Percentiles rank a stretch among this genome's conserved stretches.
These are phyloP conservation scores for Cicer yamashitae DNA, from an alignment of 306 rosid species.

Conservation along the genomic window DNA sequence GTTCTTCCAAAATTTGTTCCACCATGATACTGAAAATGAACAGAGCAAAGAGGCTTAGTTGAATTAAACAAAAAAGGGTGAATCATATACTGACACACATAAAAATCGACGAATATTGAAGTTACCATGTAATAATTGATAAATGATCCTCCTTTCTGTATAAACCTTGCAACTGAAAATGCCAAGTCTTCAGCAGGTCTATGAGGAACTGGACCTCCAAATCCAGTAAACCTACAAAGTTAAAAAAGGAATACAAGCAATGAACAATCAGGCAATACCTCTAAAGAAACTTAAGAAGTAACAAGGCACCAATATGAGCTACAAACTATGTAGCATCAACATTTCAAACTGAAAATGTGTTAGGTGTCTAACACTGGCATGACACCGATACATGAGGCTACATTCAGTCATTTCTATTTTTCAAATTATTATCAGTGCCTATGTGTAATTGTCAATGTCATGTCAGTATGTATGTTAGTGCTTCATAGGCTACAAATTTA, in stretches of 20 bases:
- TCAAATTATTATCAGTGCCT: too few relatives aligned
- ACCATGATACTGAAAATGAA: constrained; percentile 79
- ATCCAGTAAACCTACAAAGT: constrained; percentile 79
- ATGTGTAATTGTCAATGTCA: too few relatives aligned
- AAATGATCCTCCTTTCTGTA: constrained; percentile 94
- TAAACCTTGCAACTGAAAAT: constrained; percentile 90
- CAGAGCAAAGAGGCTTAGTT: constrained; percentile 38
- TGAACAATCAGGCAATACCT: constrained; percentile 23
- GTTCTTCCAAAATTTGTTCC: constrained; percentile 99
- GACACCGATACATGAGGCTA: too few relatives aligned
- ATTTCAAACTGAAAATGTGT: too few relatives aligned
- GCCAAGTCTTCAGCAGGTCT: constrained; percentile 96
- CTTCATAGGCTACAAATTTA: not conserved
- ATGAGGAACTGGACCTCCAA: constrained; percentile 93
- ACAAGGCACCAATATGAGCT: constrained; percentile 37
- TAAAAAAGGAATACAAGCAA: constrained; percentile 22
- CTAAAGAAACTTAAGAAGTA: constrained; percentile 11
- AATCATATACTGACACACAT: not conserved
- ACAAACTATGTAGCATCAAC: not conserved
- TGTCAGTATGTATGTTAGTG: too few relatives aligned
- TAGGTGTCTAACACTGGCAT: too few relatives aligned
- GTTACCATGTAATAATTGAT: constrained; percentile 93
- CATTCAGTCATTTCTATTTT: too few relatives aligned
- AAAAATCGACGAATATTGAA: constrained; percentile 39
- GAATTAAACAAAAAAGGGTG: constrained; percentile 2